Evolutionary conservation across 805 yeast genomes (phyloP), one percentile per base, ranked within the genome.

Genomic region (Peterozyma xylosa): DNA sequence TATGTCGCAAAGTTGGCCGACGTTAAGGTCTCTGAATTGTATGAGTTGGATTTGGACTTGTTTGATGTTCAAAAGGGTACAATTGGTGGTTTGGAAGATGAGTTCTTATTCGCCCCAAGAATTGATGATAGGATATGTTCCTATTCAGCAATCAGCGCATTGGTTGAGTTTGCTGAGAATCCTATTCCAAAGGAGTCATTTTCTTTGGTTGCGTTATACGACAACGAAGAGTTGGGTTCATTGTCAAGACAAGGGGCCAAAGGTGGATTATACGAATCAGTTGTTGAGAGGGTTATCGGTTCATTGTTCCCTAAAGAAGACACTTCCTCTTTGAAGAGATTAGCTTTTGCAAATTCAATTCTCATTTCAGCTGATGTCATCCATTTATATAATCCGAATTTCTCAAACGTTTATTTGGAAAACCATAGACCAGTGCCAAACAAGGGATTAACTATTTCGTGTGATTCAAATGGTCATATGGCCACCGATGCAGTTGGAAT

Each of bases 211-310:
- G 81, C 82, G 3, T 66, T 84, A 50, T 83, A 76, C 53, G 93
- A 86, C 55, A 78, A 83, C 58, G 96, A 87, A 63, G 96, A 87
- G 64, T 74, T 87, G 45, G 96, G 96, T 9, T 82, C 91, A 6
- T 73, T 78, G 33, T 72, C 88, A 5, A 76, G 91, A 61, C 86
- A 81, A 53, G 96, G 96, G 53, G 89, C 89, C 40, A 77, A 76
- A 55, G 91, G 95, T 51, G 87, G 86, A 17, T 61, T 86, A 40
- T 62, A 85, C 42, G 89, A 86, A 59, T 58, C 77, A 47, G 71
- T 75, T n/a, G 71, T 86, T 15, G 70, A 71, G 32, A 75, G 95
- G 48, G 77, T 73, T 29, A 56, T 75, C 39, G 55, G 64, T 5
- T 55, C 69, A 5, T 52, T 53, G 34, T 46, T 54, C 46, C 45